Conservation (phyloP, 352 stramenopile genomes). For the Phytophthora foliorum region DNA sequence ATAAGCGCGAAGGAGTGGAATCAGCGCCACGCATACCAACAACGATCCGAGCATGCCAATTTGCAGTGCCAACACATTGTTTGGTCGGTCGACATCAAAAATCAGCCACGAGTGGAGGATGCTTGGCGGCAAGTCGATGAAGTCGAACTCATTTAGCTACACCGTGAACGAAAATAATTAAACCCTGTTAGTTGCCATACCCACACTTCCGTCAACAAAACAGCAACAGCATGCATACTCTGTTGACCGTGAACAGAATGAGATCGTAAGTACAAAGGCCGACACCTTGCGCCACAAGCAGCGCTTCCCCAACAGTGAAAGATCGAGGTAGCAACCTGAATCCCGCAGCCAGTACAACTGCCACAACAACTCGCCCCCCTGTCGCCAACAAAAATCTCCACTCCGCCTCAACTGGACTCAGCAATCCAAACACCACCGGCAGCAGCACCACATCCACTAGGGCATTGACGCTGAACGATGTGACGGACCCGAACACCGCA, state of each 20-base stretch:
- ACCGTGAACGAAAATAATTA: neutral
- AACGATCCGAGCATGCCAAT: constrained; percentile 63
- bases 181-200: neutral
- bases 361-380: constrained; percentile 42
- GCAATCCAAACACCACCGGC: constrained; percentile 32
- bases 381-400: constrained; percentile 50
- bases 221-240: constrained; percentile 33
- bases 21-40: constrained; percentile 56
- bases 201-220: neutral
- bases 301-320: constrained; percentile 79
- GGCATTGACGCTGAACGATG: constrained; percentile 43
- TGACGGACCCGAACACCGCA: constrained; percentile 44
- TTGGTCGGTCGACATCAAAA: constrained; percentile 44
- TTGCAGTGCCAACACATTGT: constrained; percentile 65
- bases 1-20: constrained; percentile 54
- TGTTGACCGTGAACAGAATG: constrained; percentile 49
- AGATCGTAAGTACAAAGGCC: constrained; percentile 63
- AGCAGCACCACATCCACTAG: constrained; percentile 56
- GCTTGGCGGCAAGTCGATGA: constrained; percentile 19
- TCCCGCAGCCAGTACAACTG: constrained; percentile 49
- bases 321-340: constrained; percentile 60
- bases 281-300: constrained; percentile 72
- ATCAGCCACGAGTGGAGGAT: constrained; percentile 39
- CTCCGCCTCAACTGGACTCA: constrained; percentile 45
- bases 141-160: constrained; percentile 38